phyloP scores from a whole-genome alignment of 129 eudicot species.

The Lactuca saligna region DNA sequence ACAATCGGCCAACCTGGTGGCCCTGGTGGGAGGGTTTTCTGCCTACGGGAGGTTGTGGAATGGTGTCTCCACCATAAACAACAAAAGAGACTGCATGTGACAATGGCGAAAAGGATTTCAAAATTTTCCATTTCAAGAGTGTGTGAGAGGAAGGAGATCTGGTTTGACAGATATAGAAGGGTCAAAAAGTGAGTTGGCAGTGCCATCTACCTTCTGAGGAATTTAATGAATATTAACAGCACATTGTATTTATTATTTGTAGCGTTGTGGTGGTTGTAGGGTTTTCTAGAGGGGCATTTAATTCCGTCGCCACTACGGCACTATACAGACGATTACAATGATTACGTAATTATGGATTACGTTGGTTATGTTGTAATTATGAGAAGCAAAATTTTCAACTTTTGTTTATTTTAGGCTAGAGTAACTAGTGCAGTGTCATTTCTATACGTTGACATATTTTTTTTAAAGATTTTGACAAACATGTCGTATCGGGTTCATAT shows the following conservation, averaged over 20 bases:
- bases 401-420: too few relatives aligned
- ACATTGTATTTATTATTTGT: constrained; percentile 25
- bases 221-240: constrained; percentile 31
- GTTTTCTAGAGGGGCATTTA: neutral
- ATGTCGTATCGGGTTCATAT: too few relatives aligned
- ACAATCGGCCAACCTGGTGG: constrained; percentile 97
- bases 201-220: constrained; percentile 40
- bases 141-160: constrained; percentile 5
- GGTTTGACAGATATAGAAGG: constrained; percentile 15
- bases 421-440: too few relatives aligned
- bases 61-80: constrained; percentile 58
- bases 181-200: constrained; percentile 26
- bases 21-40: constrained; percentile 75
- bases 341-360: too few relatives aligned
- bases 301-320: too few relatives aligned
- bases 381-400: too few relatives aligned
- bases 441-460: too few relatives aligned
- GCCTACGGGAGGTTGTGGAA: constrained; percentile 30
- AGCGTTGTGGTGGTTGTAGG: constrained; percentile 20
- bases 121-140: constrained; percentile 41
- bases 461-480: too few relatives aligned
- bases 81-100: constrained; percentile 42
- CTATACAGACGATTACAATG: too few relatives aligned
- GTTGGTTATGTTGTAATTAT: too few relatives aligned
- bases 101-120: constrained; percentile 39